A percentile compares a stretch with the other conserved stretches of the same genome.
Conservation (phyloP, 192 early-diverging fungal species). For the Thoreauomyces humboldtii region DNA sequence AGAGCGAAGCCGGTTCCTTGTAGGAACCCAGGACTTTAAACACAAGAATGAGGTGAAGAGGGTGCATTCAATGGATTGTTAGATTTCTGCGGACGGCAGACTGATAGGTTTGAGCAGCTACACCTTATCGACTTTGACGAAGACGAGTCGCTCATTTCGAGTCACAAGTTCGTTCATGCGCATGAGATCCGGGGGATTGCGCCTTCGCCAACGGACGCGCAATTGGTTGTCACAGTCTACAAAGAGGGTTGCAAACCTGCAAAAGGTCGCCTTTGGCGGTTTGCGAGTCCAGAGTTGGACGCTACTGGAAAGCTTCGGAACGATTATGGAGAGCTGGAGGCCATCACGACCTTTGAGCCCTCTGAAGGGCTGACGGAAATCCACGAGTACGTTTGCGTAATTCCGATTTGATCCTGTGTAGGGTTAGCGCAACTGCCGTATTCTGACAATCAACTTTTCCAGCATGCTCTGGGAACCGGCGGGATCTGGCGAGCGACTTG, state of each 20-base stretch:
- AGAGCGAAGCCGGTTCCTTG: constrained; percentile 71
- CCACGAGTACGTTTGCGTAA: not conserved
- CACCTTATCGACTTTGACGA: constrained; percentile 76
- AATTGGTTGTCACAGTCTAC: constrained; percentile 62
- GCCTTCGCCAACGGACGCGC: constrained; percentile 52
- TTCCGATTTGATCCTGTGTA: constrained; percentile 1
- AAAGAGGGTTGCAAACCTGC: constrained; percentile 20
- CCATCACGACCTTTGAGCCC: constrained; percentile 27
- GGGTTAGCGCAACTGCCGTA: constrained; percentile 3
- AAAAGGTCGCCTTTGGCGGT: constrained; percentile 35
- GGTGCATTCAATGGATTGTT: not conserved
- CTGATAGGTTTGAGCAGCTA: constrained; percentile 41
- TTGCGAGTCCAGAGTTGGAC: constrained; percentile 24
- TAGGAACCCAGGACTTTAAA: constrained; percentile 62
- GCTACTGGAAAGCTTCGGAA: constrained; percentile 33
- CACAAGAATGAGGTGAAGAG: constrained; percentile 58
- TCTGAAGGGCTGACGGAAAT: constrained; percentile 13
- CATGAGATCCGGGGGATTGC: constrained; percentile 68
- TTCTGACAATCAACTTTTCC: too few species aligned
- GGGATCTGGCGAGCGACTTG: constrained; percentile 17
- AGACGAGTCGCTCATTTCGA: constrained; percentile 59
- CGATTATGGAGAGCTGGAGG: constrained; percentile 31
- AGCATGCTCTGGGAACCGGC: constrained; percentile 56
- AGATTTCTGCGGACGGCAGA: not conserved
- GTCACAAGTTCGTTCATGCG: constrained; percentile 59